These are phyloP conservation scores for Mycothermus thermophilus DNA, from an alignment of 495 filamentous ascomycete species.

Conservation along the genomic window DNA sequence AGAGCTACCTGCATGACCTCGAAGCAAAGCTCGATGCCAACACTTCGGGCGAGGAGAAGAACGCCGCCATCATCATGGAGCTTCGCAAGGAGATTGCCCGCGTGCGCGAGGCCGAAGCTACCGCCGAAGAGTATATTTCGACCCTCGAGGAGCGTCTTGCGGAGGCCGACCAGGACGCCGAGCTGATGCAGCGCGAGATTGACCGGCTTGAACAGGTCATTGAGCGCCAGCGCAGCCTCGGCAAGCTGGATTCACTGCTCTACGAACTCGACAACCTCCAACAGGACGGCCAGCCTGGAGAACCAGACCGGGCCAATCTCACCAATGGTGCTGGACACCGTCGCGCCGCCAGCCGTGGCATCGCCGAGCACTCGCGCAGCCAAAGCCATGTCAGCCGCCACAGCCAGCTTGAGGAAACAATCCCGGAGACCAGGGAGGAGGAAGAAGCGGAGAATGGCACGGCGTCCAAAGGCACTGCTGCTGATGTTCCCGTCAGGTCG, in stretches of 20 bases:
- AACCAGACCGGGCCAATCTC: conserved; percentile 16
- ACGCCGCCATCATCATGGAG: conserved; percentile 67
- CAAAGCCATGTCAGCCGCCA: conserved; percentile 38
- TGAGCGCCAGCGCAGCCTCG: conserved; percentile 86
- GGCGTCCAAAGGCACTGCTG: conserved; percentile 19
- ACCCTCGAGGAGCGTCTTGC: conserved; percentile 92
- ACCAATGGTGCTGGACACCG: conserved; percentile 31
- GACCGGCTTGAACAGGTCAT: conserved; percentile 88
- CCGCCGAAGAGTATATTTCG: conserved; percentile 90
- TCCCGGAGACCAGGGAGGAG: conserved; percentile 32
- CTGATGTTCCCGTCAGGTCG: conserved; percentile 1
- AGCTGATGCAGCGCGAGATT: conserved; percentile 92
- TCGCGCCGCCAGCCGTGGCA: conserved; percentile 24
- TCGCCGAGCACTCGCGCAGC: conserved; percentile 35
- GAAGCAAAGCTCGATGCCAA: conserved; percentile 82
- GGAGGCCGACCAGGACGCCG: conserved; percentile 89
- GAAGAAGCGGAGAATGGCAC: conserved; percentile 18
- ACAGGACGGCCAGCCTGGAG: conserved; percentile 35
- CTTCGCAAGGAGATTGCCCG: conserved; percentile 82
- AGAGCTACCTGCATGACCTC: conserved; percentile 81
- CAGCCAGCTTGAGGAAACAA: conserved; percentile 38
- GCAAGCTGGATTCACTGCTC: conserved; percentile 83
- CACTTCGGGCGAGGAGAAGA: conserved; percentile 85
- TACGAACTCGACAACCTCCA: conserved; percentile 79
- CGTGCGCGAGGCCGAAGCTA: conserved; percentile 79